Percentiles rank a stretch among this genome's conserved stretches.
Evolutionary conservation across 345 rosid species (phyloP).

Genomic region (Camelina hispida): DNA sequence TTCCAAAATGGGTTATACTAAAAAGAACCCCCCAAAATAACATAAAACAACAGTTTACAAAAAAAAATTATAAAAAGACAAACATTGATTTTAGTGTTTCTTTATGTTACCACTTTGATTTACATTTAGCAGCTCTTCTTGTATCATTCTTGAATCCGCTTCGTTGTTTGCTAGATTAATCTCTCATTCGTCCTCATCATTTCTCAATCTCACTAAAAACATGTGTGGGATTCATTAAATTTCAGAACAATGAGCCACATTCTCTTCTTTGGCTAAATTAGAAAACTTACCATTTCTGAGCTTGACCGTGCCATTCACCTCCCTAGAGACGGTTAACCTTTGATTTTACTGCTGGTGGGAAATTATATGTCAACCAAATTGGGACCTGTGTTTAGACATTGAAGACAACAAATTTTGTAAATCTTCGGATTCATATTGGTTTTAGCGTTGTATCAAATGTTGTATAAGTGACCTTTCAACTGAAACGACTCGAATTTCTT

Average conservation of each 20-base stretch:
- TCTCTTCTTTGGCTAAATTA: not conserved
- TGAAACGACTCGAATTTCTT: slow-evolving; percentile 91
- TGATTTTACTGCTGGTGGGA: slow-evolving; percentile 90
- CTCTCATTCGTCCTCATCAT: slow-evolving; percentile 67
- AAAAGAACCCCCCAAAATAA: slow-evolving; percentile 11
- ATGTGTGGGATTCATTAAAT: slow-evolving; percentile 40
- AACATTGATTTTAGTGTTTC: slow-evolving; percentile 26
- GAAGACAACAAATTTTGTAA: not conserved
- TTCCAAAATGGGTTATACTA: slow-evolving; percentile 30
- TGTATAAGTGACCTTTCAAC: slow-evolving; percentile 65
- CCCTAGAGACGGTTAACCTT: slow-evolving; percentile 98
- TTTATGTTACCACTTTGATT: slow-evolving; percentile 80
- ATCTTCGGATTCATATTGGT: not conserved
- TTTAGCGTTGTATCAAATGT: not conserved
- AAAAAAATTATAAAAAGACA: not conserved
- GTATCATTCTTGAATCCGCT: slow-evolving; percentile 65
- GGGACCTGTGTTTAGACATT: slow-evolving; percentile 67
- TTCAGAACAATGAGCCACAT: slow-evolving; percentile 7
- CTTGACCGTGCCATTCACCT: slow-evolving; percentile 99
- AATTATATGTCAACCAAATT: slow-evolving; percentile 90
- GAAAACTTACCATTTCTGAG: slow-evolving; percentile 76
- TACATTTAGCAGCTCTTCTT: slow-evolving; percentile 78
- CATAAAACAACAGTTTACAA: slow-evolving; percentile 21
- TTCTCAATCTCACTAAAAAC: slow-evolving; percentile 83
- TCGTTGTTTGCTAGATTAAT: slow-evolving; percentile 77